Evolutionary conservation across 1,139 yeast species (phyloP).

Genomic region (Lizanozyma gosingica): DNA sequence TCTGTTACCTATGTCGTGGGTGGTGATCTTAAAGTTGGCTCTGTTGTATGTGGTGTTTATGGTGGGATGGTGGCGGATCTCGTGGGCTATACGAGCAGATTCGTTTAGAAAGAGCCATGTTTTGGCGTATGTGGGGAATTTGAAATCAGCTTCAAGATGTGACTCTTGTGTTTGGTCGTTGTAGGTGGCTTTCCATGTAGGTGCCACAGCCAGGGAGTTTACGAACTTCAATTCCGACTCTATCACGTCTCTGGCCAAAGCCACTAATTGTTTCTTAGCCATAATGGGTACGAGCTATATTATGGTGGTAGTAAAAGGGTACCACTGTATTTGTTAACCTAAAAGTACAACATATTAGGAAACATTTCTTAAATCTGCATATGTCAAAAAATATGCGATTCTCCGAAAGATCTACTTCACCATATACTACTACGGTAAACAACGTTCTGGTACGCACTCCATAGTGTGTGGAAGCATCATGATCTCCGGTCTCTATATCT

Average conservation of each 20-base stretch:
- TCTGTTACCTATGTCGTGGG: conserved; percentile 55
- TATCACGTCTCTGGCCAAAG: conserved; percentile 3
- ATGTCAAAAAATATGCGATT: no score
- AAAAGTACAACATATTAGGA: no score
- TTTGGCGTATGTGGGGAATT: conserved; percentile 42
- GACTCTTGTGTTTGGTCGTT: conserved; percentile 7
- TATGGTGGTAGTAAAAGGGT: no score
- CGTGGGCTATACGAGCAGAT: conserved; percentile 53
- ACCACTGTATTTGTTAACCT: no score
- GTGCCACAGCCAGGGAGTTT: conserved; percentile 2
- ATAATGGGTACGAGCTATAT: no score
- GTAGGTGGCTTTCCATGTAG: conserved; percentile 9
- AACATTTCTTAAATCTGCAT: no score
- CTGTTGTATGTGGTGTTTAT: conserved; percentile 54
- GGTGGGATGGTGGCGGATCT: conserved; percentile 66
- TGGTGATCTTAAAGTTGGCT: conserved; percentile 49
- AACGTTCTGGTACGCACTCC: no score
- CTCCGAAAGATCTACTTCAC: no score
- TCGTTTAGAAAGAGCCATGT: conserved; percentile 61
- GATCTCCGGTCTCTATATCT: conserved; percentile 32
- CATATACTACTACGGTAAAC: no score
- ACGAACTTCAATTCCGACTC: not conserved
- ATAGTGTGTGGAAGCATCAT: no score
- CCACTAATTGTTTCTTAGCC: not conserved
- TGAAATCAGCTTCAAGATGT: conserved; percentile 19